Conservation (phyloP, 306 rosid species). For the Rosa lucieae region DNA sequence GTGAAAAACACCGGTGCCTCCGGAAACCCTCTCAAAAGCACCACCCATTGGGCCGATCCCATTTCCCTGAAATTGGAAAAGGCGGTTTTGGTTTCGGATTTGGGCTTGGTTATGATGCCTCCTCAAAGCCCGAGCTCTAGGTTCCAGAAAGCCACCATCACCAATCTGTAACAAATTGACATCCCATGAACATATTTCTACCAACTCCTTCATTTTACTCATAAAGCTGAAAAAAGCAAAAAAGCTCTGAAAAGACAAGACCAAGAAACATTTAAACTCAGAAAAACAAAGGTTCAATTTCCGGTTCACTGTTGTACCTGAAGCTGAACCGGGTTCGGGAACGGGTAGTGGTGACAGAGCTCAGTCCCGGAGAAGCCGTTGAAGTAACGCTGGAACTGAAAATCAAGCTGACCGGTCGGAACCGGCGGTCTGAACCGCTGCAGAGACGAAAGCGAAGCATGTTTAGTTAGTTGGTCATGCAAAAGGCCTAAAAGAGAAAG, state of each 20-base stretch:
- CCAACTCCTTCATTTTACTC: background rate
- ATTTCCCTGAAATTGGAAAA: conserved; percentile 1
- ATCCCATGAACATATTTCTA: background rate
- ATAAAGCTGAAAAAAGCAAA: conserved; percentile 8
- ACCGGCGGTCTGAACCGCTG: conserved; percentile 25
- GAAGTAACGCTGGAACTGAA: background rate
- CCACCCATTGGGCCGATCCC: conserved; percentile 8
- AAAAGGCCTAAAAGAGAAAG: background rate
- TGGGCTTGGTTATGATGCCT: conserved; percentile 15
- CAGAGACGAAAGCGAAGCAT: background rate
- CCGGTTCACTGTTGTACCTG: conserved; percentile 14
- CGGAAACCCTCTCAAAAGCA: conserved; percentile 25
- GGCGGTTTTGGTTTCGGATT: conserved; percentile 11
- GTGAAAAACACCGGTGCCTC: conserved; percentile 36
- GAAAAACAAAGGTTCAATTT: background rate
- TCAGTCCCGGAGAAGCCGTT: background rate
- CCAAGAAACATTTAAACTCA: background rate
- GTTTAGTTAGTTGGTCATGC: conserved; percentile 15
- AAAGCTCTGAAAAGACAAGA: conserved; percentile 12
- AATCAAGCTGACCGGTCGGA: background rate
- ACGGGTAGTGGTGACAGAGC: conserved; percentile 1
- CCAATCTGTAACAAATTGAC: conserved; percentile 18
- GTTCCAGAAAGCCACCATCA: background rate
- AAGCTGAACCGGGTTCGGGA: conserved; percentile 23
- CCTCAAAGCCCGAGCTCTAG: conserved; percentile 14